Base-by-base conservation (phyloP, 768 basidiomycete genomes). In the Trametes sanguinea region DNA sequence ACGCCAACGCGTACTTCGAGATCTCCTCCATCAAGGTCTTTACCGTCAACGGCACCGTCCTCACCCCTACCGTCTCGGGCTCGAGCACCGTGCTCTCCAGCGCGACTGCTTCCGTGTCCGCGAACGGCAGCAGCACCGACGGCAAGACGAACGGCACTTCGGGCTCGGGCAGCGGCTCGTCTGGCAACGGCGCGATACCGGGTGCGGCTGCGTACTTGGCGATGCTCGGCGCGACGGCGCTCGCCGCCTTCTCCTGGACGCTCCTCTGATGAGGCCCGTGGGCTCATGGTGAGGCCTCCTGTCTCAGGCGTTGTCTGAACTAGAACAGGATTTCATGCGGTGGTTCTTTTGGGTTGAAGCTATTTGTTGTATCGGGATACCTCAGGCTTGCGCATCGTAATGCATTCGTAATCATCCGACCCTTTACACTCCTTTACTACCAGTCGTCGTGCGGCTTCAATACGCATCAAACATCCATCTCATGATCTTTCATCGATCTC, bases 11-110 rank as follows among this genome's bases (percentile, higher is more conserved):
- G 1, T 85, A 82, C 72, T 90, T 87, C 63, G 86, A 88, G 71
- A 76, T 89, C 69, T 77, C 78, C 44, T 84, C 82, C 62, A 72
- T 90, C 55, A 81, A 83, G 11, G 81, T 83, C 2, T 87, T 85
- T 45, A 66, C 65, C 60, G 52, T 45, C 53, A 60, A 54, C 60
- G 44, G 47, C 54, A 45, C 66, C 22, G 40, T 59, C 51, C 52
- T 54, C 47, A 46, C 48, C 16, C 51, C 64, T 17, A 33, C 51
- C 47, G 55, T 39, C 16, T 51, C 56, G n/a, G 60, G 54, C 17
- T 37, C 46, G n/a, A 59, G 57, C 56, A 60, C 59, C n/a, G 51
- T 60, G 2, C 52, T 60, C 52, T 9, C 43, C 13, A 54, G 50
- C 42, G 30, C 57, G 33, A 59, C 57, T 42, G 57, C 57, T 3